Conservation (phyloP, 2,329 filamentous ascomycete genomes). For the Leptosphaerulina australis region DNA sequence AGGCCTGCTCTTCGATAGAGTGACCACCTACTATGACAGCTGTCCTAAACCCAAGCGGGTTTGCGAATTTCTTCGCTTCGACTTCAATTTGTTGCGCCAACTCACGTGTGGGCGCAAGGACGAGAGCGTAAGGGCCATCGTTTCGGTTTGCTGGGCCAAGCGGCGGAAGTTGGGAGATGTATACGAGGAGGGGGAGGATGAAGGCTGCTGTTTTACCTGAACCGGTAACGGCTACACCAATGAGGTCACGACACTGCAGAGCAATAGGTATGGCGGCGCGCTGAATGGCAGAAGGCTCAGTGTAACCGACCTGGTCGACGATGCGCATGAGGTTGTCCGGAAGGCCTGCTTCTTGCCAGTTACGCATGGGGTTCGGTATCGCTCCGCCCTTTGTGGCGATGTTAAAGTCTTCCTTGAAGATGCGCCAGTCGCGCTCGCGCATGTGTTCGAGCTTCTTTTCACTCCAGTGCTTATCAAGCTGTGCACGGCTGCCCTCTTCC, state of each 20-base stretch:
- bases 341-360: slow-evolving; percentile 83
- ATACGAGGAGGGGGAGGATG: slow-evolving; percentile 86
- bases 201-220: slow-evolving; percentile 98
- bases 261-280: slow-evolving; percentile 95
- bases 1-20: slow-evolving; percentile 90
- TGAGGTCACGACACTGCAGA: slow-evolving; percentile 89
- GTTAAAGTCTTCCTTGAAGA: slow-evolving; percentile 99
- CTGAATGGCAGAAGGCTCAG: slow-evolving; percentile 89
- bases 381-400: slow-evolving; percentile 91
- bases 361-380: slow-evolving; percentile 95
- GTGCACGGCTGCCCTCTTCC: slow-evolving; percentile 73
- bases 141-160: slow-evolving; percentile 86
- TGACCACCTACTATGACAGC: slow-evolving; percentile 99
- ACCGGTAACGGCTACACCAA: slow-evolving; percentile 96
- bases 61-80: slow-evolving; percentile 91
- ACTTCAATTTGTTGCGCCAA: slow-evolving; percentile 96
- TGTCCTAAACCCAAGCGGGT: slow-evolving; percentile 87
- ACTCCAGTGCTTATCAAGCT: slow-evolving; percentile 91
- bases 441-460: slow-evolving; percentile 92
- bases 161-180: slow-evolving; percentile 88
- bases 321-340: slow-evolving; percentile 80
- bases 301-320: slow-evolving; percentile 84
- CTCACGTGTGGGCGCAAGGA: slow-evolving; percentile 94
- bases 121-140: slow-evolving; percentile 95
- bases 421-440: slow-evolving; percentile 97